A percentile compares a stretch with the other conserved stretches of the same genome.
Conservation (phyloP, 176 grass and related monocot genomes). For the Thinopyrum elongatum region DNA sequence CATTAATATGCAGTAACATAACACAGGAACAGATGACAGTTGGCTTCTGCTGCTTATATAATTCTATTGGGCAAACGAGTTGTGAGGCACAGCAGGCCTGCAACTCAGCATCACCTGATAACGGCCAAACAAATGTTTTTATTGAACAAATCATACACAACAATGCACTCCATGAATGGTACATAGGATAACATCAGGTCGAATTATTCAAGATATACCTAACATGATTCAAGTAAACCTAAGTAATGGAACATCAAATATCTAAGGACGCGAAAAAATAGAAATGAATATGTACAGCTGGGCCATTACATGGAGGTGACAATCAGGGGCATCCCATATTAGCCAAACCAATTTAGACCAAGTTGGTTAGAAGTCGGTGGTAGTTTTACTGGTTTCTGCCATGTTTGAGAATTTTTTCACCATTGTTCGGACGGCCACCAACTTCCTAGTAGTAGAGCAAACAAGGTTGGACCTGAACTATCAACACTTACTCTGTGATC, state of each 20-base stretch:
- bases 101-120: too few species aligned
- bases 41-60: neutral
- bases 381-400: constrained; percentile 7
- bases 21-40: neutral
- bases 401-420: neutral
- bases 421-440: neutral
- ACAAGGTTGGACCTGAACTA: neutral
- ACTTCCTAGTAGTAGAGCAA: neutral
- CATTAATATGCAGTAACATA: neutral
- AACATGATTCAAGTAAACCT: too few species aligned
- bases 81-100: too few species aligned
- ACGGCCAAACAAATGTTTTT: too few species aligned
- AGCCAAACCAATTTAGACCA: neutral
- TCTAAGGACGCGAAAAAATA: neutral
- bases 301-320: neutral
- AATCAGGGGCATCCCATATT: neutral
- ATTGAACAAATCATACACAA: too few species aligned
- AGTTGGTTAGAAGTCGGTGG: neutral
- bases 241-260: neutral
- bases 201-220: too few species aligned
- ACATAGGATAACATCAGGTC: too few species aligned
- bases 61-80: too few species aligned
- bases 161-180: too few species aligned
- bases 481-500: neutral
- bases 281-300: constrained; percentile 22